Base-by-base conservation (phyloP, 257 asterid species). In the Plantago ovata region DNA sequence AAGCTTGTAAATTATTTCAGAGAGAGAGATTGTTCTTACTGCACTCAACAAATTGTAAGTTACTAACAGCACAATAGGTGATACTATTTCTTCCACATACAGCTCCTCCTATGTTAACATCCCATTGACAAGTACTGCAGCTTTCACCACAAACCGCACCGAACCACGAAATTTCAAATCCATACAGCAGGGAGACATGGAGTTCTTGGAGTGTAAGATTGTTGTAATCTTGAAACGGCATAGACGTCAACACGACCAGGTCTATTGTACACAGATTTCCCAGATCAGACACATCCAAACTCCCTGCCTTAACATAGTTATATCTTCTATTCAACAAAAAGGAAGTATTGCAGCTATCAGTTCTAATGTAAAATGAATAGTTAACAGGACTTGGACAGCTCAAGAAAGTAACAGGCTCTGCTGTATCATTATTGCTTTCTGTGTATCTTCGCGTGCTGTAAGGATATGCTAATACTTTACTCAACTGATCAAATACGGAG, bases 81-180 rank as follows among this genome's bases (percentile, higher is more conserved):
- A 4, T 9, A 22, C 21, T 13, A 33, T 3, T 0, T 16, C 36
- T 23, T 23, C 4, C 7, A 38, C 54, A 59, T 3, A 16, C 18
- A 10, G 56, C 33, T 21, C 45, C 45, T 22, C 12, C 51, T 4
- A 0, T 14, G 18, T 39, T 19, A 24, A 2, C 23, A 53, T n/a
- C n/a, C n/a, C n/a, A n/a, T n/a, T n/a, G n/a, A n/a, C n/a, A n/a
- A n/a, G n/a, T n/a, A n/a, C n/a, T n/a, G n/a, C 47, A 39, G 13
- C 18, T 15, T n/a, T n/a, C 42, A 59, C 16, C 44, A 60, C 64
- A 15, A 8, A 16, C 10, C 7, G 32, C 45, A 18, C 3, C 0
- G 42, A 33, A 52, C 67, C 75, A 69, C 15, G 70, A 6, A 1
- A 69, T 70, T 33, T 53, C 71, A 64, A 58, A 70, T 8, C 75